Conservation (phyloP, 805 yeast genomes). For the Teunomyces gatunensis region DNA sequence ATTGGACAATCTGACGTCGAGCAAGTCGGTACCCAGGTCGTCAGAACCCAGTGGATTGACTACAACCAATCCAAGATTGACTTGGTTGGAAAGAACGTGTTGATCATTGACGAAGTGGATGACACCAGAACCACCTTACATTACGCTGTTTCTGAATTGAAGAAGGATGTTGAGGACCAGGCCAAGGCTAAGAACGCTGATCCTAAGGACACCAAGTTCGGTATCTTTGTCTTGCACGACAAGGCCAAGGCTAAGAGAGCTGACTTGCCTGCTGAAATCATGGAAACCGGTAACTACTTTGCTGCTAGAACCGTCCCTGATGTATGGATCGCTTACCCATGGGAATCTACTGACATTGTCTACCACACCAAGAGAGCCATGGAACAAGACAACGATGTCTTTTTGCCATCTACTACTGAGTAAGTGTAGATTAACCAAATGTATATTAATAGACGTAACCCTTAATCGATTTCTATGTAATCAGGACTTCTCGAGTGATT, state of each 20-base stretch:
- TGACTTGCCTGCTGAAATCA: conserved; percentile 61
- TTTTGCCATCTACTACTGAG: conserved; percentile 33
- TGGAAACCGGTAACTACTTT: conserved; percentile 59
- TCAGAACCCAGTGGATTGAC: conserved; percentile 83
- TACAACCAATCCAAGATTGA: conserved; percentile 61
- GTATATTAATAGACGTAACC: background rate
- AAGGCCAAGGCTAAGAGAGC: conserved; percentile 72
- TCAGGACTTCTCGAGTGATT: conserved; percentile 72
- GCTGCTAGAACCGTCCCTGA: conserved; percentile 78
- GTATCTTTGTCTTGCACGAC: conserved; percentile 76
- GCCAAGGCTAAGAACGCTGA: conserved; percentile 50
- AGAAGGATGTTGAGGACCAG: conserved; percentile 67
- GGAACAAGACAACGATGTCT: conserved; percentile 70
- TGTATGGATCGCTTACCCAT: conserved; percentile 83
- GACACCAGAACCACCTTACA: conserved; percentile 84
- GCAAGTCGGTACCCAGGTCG: conserved; percentile 57
- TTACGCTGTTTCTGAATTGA: conserved; percentile 71
- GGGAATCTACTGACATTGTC: conserved; percentile 79
- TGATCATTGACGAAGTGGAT: conserved; percentile 82
- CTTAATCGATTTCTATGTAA: conserved; percentile 71
- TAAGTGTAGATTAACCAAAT: conserved; percentile 2
- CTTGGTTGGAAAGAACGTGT: conserved; percentile 65
- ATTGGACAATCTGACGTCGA: conserved; percentile 50
- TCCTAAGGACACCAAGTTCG: conserved; percentile 56
- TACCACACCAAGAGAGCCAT: conserved; percentile 68